Conservation (phyloP, 495 filamentous ascomycete species). For the Penicillium cataractarum region DNA sequence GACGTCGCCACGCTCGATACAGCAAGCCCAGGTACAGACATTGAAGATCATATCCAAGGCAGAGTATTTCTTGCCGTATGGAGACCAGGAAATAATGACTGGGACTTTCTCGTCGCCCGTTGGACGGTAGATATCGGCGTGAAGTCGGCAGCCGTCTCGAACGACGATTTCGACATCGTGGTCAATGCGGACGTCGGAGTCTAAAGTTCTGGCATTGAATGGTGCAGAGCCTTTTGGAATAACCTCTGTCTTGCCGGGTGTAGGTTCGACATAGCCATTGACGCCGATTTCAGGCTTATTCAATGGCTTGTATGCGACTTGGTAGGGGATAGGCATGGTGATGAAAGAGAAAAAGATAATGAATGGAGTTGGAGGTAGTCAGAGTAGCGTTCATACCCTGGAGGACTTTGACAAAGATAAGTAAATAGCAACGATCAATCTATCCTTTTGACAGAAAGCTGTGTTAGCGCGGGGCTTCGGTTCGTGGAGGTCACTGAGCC, state of each 20-base stretch:
- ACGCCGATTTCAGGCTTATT: constrained; percentile 6
- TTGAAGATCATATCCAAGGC: not conserved
- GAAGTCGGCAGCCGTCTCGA: constrained; percentile 33
- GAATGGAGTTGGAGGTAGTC: not conserved
- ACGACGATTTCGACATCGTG: constrained; percentile 26
- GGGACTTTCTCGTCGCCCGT: constrained; percentile 23
- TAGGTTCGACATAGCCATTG: constrained; percentile 12
- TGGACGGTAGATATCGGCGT: constrained; percentile 38
- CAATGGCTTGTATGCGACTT: constrained; percentile 5
- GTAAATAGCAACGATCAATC: not conserved
- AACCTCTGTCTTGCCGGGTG: constrained; percentile 2
- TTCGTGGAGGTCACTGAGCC: not conserved
- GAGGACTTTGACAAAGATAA: not conserved
- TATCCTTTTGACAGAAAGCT: not conserved
- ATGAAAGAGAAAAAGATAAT: not conserved
- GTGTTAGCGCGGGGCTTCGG: not conserved
- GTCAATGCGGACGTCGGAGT: constrained; percentile 20
- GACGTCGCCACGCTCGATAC: constrained; percentile 12
- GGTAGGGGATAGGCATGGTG: constrained; percentile 13
- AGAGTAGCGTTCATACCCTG: no score
- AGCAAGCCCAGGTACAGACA: constrained; percentile 21
- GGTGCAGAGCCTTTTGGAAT: constrained; percentile 16
- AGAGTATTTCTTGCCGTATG: constrained; percentile 37
- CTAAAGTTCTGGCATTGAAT: constrained; percentile 12
- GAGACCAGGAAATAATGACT: constrained; percentile 35